Evolutionary conservation across 192 early-diverging fungal species (phyloP).

Genomic region (Coemansia sp.): DNA sequence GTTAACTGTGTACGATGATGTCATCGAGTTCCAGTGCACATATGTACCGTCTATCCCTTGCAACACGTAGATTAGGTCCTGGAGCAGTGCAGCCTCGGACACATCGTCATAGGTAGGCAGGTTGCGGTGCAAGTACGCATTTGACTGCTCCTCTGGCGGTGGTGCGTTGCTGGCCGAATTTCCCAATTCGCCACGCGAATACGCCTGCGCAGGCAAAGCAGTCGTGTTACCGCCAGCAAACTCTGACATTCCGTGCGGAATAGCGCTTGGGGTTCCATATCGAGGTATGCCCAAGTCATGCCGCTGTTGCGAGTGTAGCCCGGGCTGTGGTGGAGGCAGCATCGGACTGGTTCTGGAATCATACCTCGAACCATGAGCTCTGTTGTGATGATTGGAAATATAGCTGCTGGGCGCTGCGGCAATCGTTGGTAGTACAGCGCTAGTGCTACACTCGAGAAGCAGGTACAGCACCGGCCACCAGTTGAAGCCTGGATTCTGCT

Average conservation of each 20-base stretch:
- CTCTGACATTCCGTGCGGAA: constrained; percentile 9
- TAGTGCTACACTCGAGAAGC: constrained; percentile 34
- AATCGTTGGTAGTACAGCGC: neutral
- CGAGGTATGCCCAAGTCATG: neutral
- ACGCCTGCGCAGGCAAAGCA: constrained; percentile 2
- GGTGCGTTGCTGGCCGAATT: neutral
- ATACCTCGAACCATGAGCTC: neutral
- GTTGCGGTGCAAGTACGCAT: constrained; percentile 18
- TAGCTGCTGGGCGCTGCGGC: constrained; percentile 17
- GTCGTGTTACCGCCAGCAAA: neutral
- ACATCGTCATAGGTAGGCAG: constrained; percentile 49
- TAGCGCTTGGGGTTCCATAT: neutral
- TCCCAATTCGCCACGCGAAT: neutral
- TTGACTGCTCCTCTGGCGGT: neutral
- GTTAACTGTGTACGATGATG: constrained; percentile 57
- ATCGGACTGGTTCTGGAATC: neutral
- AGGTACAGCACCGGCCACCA: constrained; percentile 50
- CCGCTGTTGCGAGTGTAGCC: constrained; percentile 9
- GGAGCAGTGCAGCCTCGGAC: constrained; percentile 64
- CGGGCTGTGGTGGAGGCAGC: neutral
- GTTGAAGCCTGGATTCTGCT: constrained; percentile 27
- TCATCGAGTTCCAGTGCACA: constrained; percentile 60
- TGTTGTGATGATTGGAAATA: constrained; percentile 1
- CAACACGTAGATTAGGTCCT: constrained; percentile 87
- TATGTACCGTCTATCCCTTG: constrained; percentile 91